phyloP scores from a whole-genome alignment of 139 green algal species.

The Zygnema circumcarinatum region DNA sequence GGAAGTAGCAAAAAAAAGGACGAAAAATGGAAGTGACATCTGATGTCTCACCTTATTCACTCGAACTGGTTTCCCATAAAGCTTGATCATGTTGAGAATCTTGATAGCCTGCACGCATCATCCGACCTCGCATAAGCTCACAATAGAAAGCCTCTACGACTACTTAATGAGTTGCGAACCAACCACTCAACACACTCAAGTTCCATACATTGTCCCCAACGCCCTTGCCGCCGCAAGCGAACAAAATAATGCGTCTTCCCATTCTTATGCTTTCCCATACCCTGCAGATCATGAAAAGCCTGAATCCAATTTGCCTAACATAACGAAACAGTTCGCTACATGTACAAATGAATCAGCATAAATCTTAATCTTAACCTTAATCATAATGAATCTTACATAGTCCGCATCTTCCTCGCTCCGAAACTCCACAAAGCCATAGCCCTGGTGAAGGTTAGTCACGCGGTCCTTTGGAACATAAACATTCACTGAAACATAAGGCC shows the following conservation, averaged over 20 bases:
- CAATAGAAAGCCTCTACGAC: no score
- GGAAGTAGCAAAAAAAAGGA: conserved; percentile 5
- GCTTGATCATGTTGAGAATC: conserved; percentile 96
- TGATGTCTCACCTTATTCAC: conserved; percentile 87
- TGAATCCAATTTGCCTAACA: no score
- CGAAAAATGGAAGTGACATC: neutral
- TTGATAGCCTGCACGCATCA: conserved; percentile 89
- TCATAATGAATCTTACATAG: conserved; percentile 85
- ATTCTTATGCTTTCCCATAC: no score
- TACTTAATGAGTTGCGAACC: no score
- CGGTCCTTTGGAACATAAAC: conserved; percentile 98
- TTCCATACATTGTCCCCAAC: no score
- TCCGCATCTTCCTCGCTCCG: conserved; percentile 90
- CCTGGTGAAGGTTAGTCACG: conserved; percentile 92
- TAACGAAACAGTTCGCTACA: no score
- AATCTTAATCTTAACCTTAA: no score
- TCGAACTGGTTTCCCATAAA: conserved; percentile 93
- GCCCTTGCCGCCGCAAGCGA: no score
- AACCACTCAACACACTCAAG: no score
- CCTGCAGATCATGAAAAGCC: no score
- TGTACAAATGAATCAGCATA: no score
- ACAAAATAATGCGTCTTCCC: no score
- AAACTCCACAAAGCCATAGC: conserved; percentile 99
- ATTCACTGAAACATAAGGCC: conserved; percentile 80
- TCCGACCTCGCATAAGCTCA: neutral